Evolutionary conservation across 192 early-diverging fungal genomes (phyloP).

Genomic region (Coemansia erecta): DNA sequence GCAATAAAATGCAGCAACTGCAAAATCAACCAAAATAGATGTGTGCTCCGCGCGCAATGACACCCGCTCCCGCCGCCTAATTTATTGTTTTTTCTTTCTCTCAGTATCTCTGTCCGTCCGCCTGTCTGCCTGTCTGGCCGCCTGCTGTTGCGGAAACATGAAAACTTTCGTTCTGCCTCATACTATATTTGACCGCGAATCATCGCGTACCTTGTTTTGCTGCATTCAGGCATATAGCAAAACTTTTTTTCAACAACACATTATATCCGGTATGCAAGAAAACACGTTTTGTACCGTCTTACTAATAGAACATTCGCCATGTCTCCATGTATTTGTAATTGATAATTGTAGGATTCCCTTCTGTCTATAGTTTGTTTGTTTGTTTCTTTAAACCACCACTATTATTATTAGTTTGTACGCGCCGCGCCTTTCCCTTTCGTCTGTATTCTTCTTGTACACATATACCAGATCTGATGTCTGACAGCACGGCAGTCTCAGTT

Average conservation of each 20-base stretch:
- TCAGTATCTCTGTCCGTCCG: too few relatives aligned
- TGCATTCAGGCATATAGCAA: background rate
- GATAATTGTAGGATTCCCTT: background rate
- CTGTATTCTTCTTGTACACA: background rate
- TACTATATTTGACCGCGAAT: background rate
- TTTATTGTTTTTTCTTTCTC: too few relatives aligned
- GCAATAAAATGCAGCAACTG: too few relatives aligned
- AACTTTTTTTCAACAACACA: background rate
- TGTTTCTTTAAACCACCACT: background rate
- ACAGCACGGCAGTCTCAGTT: conserved; percentile 10
- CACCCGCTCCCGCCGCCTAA: too few relatives aligned
- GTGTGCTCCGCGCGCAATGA: too few relatives aligned
- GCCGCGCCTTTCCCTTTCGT: background rate
- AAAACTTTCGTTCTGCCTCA: background rate
- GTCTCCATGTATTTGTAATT: too few relatives aligned
- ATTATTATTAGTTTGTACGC: background rate
- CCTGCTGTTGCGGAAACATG: background rate
- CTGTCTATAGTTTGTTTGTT: background rate
- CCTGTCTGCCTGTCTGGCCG: too few relatives aligned
- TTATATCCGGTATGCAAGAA: too few relatives aligned
- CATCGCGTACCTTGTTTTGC: background rate
- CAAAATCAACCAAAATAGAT: too few relatives aligned
- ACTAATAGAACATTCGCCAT: too few relatives aligned
- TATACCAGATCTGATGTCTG: conserved; percentile 2
- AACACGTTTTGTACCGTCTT: too few relatives aligned